phyloP scores from a whole-genome alignment of 2,329 filamentous ascomycete genomes.

The Akanthomyces dipterigenus region DNA sequence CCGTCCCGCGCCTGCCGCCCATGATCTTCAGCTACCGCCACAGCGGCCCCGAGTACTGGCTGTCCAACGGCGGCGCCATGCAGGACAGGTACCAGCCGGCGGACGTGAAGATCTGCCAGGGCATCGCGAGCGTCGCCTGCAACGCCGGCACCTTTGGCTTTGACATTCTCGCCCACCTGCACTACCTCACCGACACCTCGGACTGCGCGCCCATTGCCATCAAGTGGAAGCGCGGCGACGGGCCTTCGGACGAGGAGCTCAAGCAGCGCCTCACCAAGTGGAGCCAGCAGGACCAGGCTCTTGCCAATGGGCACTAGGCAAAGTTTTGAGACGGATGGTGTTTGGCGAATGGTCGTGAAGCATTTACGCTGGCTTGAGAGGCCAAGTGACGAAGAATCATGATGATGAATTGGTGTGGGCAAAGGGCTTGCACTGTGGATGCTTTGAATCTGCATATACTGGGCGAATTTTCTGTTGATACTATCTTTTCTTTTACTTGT shows the following conservation, averaged over 20 bases:
- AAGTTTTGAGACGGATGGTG: background rate
- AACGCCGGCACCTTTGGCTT: conserved; percentile 44
- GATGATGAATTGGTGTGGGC: background rate
- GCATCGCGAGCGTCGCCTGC: conserved; percentile 40
- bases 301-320: background rate
- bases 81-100: conserved; percentile 30
- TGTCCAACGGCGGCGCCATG: conserved; percentile 31
- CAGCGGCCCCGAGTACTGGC: conserved; percentile 64
- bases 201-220: conserved; percentile 28
- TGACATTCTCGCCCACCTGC: conserved; percentile 37
- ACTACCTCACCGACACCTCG: conserved; percentile 41
- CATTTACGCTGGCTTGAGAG: background rate
- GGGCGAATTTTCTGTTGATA: background rate
- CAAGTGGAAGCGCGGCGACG: conserved; percentile 21
- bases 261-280: conserved; percentile 30
- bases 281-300: conserved; percentile 27
- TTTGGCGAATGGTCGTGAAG: background rate
- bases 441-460: background rate
- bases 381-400: background rate
- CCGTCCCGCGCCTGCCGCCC: conserved; percentile 61
- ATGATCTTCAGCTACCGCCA: conserved; percentile 56
- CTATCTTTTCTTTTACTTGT: background rate
- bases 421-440: background rate
- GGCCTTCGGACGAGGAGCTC: conserved; percentile 30
- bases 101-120: conserved; percentile 42